Conservation (phyloP, 1,284 basidiomycete species). For the Laetiporus sulphureus region DNA sequence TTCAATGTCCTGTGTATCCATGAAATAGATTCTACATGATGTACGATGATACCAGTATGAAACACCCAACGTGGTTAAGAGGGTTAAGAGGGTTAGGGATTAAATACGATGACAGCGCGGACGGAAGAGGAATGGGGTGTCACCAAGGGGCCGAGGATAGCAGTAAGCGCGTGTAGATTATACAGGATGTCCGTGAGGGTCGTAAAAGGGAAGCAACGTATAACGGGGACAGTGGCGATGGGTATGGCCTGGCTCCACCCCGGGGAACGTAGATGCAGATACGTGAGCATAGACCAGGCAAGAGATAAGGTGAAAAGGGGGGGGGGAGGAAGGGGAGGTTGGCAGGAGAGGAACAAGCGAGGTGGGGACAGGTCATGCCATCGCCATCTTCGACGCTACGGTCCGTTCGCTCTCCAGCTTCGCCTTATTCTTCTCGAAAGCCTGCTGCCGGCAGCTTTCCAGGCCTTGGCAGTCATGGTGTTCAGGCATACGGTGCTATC, state of each 20-base stretch:
- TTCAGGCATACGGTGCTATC: slow-evolving; percentile 77
- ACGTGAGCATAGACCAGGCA: slow-evolving; percentile 1
- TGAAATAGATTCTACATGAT: too few relatives aligned
- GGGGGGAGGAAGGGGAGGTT: slow-evolving; percentile 8
- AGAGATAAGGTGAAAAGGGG: slow-evolving; percentile 5
- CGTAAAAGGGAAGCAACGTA: slow-evolving; percentile 14
- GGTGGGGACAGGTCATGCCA: slow-evolving; percentile 54
- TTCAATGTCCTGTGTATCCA: too few relatives aligned
- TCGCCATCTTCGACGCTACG: slow-evolving; percentile 78
- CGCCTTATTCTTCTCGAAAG: slow-evolving; percentile 79
- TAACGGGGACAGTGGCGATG: slow-evolving; percentile 12
- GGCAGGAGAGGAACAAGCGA: too few relatives aligned
- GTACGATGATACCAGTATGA: too few relatives aligned
- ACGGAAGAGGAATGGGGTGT: slow-evolving; percentile 5
- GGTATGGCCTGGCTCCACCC: slow-evolving; percentile 12
- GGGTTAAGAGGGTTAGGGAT: slow-evolving; percentile 1
- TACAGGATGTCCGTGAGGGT: slow-evolving; percentile 21
- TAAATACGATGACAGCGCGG: slow-evolving; percentile 11
- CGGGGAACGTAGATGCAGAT: slow-evolving; percentile 9
- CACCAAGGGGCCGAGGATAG: slow-evolving; percentile 10
- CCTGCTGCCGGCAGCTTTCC: slow-evolving; percentile 76
- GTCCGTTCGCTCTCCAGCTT: slow-evolving; percentile 83
- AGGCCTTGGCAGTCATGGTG: slow-evolving; percentile 75
- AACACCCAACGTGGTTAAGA: too few relatives aligned
- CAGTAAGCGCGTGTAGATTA: slow-evolving; percentile 14